phyloP scores from a whole-genome alignment of 257 asterid genomes.

The Rhazya stricta region DNA sequence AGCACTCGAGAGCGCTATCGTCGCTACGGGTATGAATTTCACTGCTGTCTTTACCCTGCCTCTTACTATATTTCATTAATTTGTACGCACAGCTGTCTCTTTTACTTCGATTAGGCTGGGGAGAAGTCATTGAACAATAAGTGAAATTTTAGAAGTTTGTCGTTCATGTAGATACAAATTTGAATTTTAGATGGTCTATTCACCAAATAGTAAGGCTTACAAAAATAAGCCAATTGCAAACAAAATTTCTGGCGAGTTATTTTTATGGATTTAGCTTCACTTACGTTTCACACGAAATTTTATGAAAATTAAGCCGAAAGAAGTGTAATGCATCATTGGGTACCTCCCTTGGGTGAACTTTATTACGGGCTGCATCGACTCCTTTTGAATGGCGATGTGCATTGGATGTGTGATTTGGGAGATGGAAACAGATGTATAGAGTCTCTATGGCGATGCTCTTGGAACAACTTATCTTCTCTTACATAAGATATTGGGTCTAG shows the following conservation, averaged over 20 bases:
- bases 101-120: background rate
- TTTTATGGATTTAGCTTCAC: background rate
- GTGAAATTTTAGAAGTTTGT: background rate
- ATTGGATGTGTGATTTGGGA: background rate
- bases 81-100: background rate
- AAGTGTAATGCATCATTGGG: background rate
- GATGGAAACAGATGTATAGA: background rate
- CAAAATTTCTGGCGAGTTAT: background rate
- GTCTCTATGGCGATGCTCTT: background rate
- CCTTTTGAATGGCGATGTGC: background rate
- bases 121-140: background rate
- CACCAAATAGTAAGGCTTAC: background rate
- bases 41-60: background rate
- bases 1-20: slow-evolving; percentile 79
- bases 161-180: background rate
- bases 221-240: background rate
- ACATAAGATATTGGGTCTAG: background rate
- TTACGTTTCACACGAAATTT: background rate
- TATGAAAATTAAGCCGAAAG: background rate
- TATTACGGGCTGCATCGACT: background rate
- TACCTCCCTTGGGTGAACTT: background rate
- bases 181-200: background rate
- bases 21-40: slow-evolving; percentile 64
- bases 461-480: background rate
- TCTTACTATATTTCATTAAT: background rate